Evolutionary conservation across 345 rosid species (phyloP), one percentile per base, ranked within the genome.

Genomic region (Aquilaria malaccensis): DNA sequence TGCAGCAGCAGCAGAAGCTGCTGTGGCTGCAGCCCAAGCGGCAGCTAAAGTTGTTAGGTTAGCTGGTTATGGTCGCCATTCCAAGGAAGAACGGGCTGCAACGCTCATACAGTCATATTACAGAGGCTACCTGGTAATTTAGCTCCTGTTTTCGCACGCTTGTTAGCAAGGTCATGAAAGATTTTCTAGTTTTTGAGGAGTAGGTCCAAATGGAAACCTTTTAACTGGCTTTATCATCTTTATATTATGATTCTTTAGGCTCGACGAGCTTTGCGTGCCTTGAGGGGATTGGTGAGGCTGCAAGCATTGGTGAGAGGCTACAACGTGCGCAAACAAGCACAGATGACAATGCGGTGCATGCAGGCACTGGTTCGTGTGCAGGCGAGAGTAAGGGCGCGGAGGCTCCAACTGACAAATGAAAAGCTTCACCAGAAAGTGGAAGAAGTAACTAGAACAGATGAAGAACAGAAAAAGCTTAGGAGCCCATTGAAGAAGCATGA

Each of bases 301-400:
- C 99, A 94, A 61, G 99, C 99, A 2, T 63, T 90, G 30, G 99
- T 94, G 52, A 88, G 99, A 66, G 99, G 99, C 13, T 79, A 94
- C 67, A 89, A 94, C 56, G 99, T 90, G 62, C 68, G 99, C 4
- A 94, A 90, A 77, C 97, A 91, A 74, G 97, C 99, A 7, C 92
- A 88, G 63, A 94, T 88, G 92, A 90, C 97, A 50, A 88, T 94
- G 96, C 81, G 89, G 63, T 88, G 97, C 73, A 94, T 91, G 99
- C 99, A 94, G 71, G 95, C 99, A 9, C 74, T 91, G 9, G 96
- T 91, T 4, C 89, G 99, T 2, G 96, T 94, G 55, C 99, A 91
- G 66, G 95, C 91, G 15, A 80, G 95, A 73, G 99, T 91, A 10
- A 62, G 93, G 64, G 93, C 95, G 0, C 87, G 92, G 33, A 78